Evolutionary conservation across 2,329 filamentous ascomycete species (phyloP).

Genomic region (Talaromyces rugulosus): DNA sequence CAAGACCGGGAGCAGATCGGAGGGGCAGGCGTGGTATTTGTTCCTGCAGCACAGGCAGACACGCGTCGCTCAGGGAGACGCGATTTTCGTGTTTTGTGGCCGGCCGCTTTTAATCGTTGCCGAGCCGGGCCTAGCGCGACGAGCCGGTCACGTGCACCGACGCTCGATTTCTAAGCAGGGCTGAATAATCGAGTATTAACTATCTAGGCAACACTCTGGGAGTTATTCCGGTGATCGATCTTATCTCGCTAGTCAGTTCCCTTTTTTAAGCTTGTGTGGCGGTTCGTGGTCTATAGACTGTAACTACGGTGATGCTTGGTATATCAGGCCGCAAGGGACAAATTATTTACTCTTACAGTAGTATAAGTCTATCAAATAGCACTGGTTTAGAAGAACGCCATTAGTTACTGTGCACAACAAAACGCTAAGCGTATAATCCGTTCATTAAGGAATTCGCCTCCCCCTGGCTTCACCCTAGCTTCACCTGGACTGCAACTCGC

Average conservation of each 20-base stretch:
- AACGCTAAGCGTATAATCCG: background rate
- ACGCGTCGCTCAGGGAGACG: constrained; percentile 11
- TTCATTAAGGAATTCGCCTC: background rate
- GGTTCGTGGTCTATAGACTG: no score
- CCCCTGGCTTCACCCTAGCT: background rate
- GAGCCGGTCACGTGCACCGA: background rate
- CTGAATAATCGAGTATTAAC: background rate
- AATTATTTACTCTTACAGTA: background rate
- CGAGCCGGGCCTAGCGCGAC: constrained; percentile 1
- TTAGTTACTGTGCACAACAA: background rate
- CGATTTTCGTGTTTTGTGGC: constrained; percentile 12
- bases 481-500: no score
- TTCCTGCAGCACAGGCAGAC: background rate
- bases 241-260: no score
- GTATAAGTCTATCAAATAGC: background rate
- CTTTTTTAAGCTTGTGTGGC: no score
- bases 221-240: no score
- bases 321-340: background rate
- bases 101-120: background rate
- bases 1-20: constrained; percentile 6
- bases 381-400: background rate
- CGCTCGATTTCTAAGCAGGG: background rate
- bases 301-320: background rate
- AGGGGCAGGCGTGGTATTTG: constrained; percentile 13
- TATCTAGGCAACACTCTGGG: background rate